phyloP scores from a whole-genome alignment of 495 filamentous ascomycete species.

The Podospora fimiseda region DNA sequence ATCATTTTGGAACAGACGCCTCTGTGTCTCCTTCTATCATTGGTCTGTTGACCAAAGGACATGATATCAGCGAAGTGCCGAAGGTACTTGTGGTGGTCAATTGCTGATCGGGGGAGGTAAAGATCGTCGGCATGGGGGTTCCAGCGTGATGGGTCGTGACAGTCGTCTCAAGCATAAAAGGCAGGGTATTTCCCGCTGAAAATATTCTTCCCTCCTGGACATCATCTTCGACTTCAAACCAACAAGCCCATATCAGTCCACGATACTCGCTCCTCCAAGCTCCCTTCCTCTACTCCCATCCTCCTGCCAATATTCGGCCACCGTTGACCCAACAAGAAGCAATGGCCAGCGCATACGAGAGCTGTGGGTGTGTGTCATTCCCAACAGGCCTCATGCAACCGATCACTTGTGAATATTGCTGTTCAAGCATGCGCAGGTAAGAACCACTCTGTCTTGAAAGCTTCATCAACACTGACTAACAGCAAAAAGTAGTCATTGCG shows the following conservation, averaged over 20 bases:
- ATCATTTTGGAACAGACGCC: conserved; percentile 12
- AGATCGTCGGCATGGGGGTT: conserved; percentile 1
- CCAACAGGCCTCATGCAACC: not conserved
- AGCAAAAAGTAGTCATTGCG: conserved; percentile 1
- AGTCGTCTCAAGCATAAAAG: conserved; percentile 6
- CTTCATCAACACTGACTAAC: not conserved
- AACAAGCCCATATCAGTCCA: not conserved
- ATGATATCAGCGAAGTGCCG: conserved; percentile 2
- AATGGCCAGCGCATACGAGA: not conserved
- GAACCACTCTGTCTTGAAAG: not conserved
- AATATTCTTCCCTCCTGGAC: not conserved
- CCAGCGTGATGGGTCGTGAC: not conserved
- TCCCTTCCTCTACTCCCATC: too few species aligned
- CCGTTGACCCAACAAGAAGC: not conserved
- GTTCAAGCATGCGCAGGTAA: not conserved
- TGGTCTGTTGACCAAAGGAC: conserved; percentile 9
- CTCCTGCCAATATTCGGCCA: too few species aligned
- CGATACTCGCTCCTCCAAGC: too few species aligned
- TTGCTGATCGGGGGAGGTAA: not conserved
- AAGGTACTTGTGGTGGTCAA: conserved; percentile 19
- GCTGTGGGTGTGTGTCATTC: not conserved
- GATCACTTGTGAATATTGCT: not conserved
- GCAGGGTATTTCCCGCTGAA: not conserved
- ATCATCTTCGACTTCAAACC: not conserved
- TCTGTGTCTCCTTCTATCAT: conserved; percentile 9